Percentiles rank a stretch among this genome's conserved stretches.
phyloP scores from a whole-genome alignment of 2,329 filamentous ascomycete genomes.

The Sporothrix globosa region DNA sequence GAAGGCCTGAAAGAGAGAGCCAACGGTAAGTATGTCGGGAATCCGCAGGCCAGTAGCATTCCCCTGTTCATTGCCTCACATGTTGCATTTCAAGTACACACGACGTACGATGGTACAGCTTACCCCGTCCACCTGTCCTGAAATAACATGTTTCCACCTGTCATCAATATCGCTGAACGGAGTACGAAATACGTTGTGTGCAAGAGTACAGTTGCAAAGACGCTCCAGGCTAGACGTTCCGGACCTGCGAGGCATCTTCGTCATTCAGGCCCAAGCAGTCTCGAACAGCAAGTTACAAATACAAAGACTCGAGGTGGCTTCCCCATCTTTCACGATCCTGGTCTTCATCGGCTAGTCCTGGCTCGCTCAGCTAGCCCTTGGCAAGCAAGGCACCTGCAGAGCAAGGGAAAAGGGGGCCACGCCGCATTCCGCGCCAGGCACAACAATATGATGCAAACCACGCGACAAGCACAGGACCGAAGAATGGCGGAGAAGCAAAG shows the following conservation, averaged over 20 bases:
- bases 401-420: conserved; percentile 4
- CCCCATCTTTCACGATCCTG: not conserved
- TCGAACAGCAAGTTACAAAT: no score
- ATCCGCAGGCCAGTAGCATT: not conserved
- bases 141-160: conserved; percentile 6
- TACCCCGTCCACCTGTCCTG: not conserved
- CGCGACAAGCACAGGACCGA: conserved; percentile 1
- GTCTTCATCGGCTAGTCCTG: conserved; percentile 1
- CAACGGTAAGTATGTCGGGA: not conserved
- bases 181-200: no score
- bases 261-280: not conserved
- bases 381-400: not conserved
- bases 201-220: not conserved
- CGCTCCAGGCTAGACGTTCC: not conserved
- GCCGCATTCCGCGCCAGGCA: conserved; percentile 3
- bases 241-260: not conserved
- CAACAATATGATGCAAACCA: not conserved
- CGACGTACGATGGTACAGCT: no score
- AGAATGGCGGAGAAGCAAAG: not conserved
- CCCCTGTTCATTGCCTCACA: not conserved
- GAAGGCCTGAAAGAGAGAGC: not conserved
- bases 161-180: no score
- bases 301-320: no score
- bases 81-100: no score
- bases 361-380: conserved; percentile 16